Percentiles rank a stretch among this genome's conserved stretches.
phyloP scores from a whole-genome alignment of 2,329 filamentous ascomycete genomes.

The Fusarium nematophilum region DNA sequence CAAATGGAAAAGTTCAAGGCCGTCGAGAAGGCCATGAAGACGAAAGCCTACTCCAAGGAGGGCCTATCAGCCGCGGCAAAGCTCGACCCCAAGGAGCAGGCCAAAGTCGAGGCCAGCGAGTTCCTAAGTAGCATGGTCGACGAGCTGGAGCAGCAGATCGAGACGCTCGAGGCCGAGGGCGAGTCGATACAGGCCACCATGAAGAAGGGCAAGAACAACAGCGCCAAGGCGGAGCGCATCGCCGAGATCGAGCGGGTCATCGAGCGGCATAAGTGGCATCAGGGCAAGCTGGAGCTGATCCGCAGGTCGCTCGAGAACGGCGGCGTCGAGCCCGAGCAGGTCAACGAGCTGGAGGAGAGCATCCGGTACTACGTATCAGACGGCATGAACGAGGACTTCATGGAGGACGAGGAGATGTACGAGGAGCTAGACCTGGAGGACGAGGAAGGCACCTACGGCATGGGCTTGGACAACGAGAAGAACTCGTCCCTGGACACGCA shows the following conservation, averaged over 20 bases:
- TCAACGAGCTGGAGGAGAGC: slow-evolving; percentile 88
- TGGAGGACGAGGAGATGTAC: slow-evolving; percentile 95
- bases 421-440: slow-evolving; percentile 93
- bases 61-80: slow-evolving; percentile 91
- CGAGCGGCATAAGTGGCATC: slow-evolving; percentile 97
- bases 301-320: slow-evolving; percentile 93
- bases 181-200: slow-evolving; percentile 87
- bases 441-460: slow-evolving; percentile 88
- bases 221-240: slow-evolving; percentile 85
- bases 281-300: slow-evolving; percentile 90
- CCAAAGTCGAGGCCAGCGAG: slow-evolving; percentile 87
- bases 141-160: slow-evolving; percentile 93
- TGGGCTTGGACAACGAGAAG: slow-evolving; percentile 83
- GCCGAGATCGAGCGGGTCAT: slow-evolving; percentile 85
- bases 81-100: slow-evolving; percentile 96
- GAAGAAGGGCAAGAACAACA: slow-evolving; percentile 95
- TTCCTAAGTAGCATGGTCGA: slow-evolving; percentile 91
- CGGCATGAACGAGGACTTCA: slow-evolving; percentile 87
- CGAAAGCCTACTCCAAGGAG: slow-evolving; percentile 99
- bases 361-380: slow-evolving; percentile 97
- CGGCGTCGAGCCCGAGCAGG: slow-evolving; percentile 86
- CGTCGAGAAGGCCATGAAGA: slow-evolving; percentile 99
- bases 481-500: slow-evolving; percentile 96
- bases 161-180: slow-evolving; percentile 89
- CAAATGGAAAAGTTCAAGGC: slow-evolving; percentile 99